A percentile compares a stretch with the other conserved stretches of the same genome.
phyloP scores from a whole-genome alignment of 2,329 filamentous ascomycete genomes.

The Magnaporthiopsis incrustans region DNA sequence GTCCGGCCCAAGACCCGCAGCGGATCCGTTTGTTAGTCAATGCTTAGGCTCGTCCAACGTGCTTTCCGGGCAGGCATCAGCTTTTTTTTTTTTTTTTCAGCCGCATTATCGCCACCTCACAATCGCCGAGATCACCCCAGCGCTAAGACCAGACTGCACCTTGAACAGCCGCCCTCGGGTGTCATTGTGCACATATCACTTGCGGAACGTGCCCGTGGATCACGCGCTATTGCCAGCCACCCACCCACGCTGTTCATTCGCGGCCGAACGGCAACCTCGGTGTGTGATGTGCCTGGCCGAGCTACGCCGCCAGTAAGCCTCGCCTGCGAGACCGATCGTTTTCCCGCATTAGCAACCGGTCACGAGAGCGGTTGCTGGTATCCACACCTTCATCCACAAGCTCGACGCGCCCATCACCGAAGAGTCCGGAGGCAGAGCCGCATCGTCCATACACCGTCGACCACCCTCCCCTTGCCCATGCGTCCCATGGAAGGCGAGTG shows the following conservation, averaged over 20 bases:
- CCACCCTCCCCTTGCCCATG: no score
- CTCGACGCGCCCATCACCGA: no score
- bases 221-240: background rate
- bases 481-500: no score
- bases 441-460: no score
- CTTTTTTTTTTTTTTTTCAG: no score
- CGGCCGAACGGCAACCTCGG: background rate
- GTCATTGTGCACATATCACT: background rate
- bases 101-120: no score
- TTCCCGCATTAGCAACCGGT: background rate
- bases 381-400: background rate
- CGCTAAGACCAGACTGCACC: background rate
- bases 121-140: no score
- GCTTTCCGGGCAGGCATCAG: no score
- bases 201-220: background rate
- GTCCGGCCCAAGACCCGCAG: no score
- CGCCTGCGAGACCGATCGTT: no score
- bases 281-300: background rate
- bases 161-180: background rate
- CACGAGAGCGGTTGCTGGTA: background rate
- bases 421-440: background rate
- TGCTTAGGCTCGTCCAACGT: no score
- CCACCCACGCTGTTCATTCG: background rate
- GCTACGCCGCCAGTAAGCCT: background rate
- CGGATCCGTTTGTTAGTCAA: no score